phyloP scores from a whole-genome alignment of 1,284 basidiomycete genomes.

The Melanopsichium pennsylvanicum region DNA sequence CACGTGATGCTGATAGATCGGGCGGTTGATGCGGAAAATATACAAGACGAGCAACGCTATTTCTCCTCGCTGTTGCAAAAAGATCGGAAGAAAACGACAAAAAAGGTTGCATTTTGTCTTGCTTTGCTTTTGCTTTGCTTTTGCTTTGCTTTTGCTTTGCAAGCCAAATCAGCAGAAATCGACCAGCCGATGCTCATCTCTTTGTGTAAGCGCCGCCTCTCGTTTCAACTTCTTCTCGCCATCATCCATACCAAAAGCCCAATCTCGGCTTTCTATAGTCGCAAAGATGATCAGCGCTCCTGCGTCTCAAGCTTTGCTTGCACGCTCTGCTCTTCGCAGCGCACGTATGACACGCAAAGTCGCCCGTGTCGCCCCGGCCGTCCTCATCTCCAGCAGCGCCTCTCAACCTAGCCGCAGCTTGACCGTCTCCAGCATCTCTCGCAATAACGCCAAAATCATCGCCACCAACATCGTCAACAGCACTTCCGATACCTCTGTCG shows the following conservation, averaged over 20 bases:
- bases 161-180: too few relatives aligned
- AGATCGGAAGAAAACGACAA: conserved; percentile 11
- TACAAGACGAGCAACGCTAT: not conserved
- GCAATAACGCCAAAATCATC: conserved; percentile 2
- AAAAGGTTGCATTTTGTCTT: conserved; percentile 4
- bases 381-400: conserved; percentile 3
- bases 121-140: too few relatives aligned
- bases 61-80: too few relatives aligned
- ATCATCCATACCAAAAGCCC: not conserved
- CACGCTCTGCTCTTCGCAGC: conserved; percentile 20
- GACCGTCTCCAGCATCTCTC: conserved; percentile 2
- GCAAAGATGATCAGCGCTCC: conserved; percentile 26
- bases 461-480: not conserved
- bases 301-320: conserved; percentile 17
- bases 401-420: conserved; percentile 13
- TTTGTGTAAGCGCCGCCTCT: too few relatives aligned
- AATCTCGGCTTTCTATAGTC: not conserved
- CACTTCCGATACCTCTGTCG: not conserved
- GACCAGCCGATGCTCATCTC: too few relatives aligned
- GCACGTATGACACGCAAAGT: conserved; percentile 1
- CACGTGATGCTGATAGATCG: too few relatives aligned
- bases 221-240: not conserved
- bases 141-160: too few relatives aligned
- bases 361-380: conserved; percentile 6
- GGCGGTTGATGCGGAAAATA: too few relatives aligned